A percentile compares a stretch with the other conserved stretches of the same genome.
Conservation (phyloP, 352 stramenopile genomes). For the Globisporangium takayamanum region DNA sequence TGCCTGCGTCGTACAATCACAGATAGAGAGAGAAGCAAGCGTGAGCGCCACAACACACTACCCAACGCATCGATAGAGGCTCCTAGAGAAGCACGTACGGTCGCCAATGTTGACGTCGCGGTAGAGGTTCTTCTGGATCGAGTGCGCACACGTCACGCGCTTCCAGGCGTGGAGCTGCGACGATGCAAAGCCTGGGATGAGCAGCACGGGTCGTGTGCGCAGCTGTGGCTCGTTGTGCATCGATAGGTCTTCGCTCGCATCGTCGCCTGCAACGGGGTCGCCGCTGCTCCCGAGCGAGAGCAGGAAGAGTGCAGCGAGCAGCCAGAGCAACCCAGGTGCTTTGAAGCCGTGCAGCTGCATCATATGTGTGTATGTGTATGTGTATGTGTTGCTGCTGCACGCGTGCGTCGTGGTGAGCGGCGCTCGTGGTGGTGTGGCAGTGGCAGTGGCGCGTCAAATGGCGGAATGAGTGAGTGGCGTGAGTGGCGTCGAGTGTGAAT, state of each 20-base stretch:
- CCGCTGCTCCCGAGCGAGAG: constrained; percentile 13
- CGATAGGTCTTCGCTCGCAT: constrained; percentile 1
- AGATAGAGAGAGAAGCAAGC: not conserved
- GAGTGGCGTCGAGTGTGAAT: too few relatives aligned
- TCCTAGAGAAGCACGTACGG: constrained; percentile 22
- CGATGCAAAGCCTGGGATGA: constrained; percentile 74
- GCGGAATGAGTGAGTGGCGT: not conserved
- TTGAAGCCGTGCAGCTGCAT: constrained; percentile 4
- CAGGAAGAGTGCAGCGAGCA: constrained; percentile 14
- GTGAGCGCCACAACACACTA: not conserved
- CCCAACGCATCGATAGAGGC: not conserved
- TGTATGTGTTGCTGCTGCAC: not conserved
- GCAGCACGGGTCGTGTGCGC: constrained; percentile 49
- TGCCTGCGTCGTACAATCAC: constrained; percentile 14
- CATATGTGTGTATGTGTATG: not conserved
- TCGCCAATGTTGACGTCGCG: constrained; percentile 73
- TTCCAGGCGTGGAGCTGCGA: constrained; percentile 75
- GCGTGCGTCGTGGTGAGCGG: not conserved
- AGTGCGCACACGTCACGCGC: constrained; percentile 40
- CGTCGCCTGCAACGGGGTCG: constrained; percentile 7
- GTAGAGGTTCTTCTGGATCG: constrained; percentile 74
- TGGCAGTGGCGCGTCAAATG: not conserved
- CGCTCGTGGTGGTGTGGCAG: not conserved
- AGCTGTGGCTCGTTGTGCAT: not conserved
- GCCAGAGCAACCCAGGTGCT: constrained; percentile 7